Percentiles rank a stretch among this genome's conserved stretches.
Evolutionary conservation across 306 rosid species (phyloP).

Genomic region (Oemleria cerasiformis): DNA sequence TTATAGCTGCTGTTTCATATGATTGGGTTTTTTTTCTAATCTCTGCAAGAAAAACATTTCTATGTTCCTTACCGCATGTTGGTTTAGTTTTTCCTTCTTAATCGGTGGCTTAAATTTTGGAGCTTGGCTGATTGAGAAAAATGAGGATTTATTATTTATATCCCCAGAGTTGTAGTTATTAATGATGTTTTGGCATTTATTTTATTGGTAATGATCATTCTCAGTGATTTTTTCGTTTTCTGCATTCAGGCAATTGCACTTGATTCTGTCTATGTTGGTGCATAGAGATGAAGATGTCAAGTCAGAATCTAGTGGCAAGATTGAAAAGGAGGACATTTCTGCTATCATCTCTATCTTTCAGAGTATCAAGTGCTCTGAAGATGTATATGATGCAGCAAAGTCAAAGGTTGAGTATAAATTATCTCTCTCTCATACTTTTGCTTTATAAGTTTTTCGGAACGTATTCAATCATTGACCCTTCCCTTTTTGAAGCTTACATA

Average conservation of each 20-base stretch:
- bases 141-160: not conserved
- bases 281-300: constrained; percentile 79
- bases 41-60: not conserved
- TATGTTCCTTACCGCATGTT: not conserved
- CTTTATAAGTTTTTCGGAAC: constrained; percentile 15
- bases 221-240: constrained; percentile 18
- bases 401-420: constrained; percentile 60
- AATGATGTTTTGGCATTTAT: not conserved
- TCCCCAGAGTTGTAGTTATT: not conserved
- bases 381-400: constrained; percentile 61
- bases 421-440: constrained; percentile 15
- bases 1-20: not conserved
- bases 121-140: not conserved
- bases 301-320: constrained; percentile 55
- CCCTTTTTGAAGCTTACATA: constrained; percentile 28
- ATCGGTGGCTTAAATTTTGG: not conserved
- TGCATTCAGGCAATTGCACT: constrained; percentile 72
- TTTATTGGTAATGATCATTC: constrained; percentile 23
- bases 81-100: not conserved
- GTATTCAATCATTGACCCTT: not conserved
- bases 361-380: constrained; percentile 78
- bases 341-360: constrained; percentile 58
- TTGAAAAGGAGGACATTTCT: constrained; percentile 58
- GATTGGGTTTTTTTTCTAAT: not conserved
- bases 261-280: constrained; percentile 68